Evolutionary conservation across 1,284 basidiomycete species (phyloP), one percentile per base, ranked within the genome.

Genomic region (Ganoderma boninense): DNA sequence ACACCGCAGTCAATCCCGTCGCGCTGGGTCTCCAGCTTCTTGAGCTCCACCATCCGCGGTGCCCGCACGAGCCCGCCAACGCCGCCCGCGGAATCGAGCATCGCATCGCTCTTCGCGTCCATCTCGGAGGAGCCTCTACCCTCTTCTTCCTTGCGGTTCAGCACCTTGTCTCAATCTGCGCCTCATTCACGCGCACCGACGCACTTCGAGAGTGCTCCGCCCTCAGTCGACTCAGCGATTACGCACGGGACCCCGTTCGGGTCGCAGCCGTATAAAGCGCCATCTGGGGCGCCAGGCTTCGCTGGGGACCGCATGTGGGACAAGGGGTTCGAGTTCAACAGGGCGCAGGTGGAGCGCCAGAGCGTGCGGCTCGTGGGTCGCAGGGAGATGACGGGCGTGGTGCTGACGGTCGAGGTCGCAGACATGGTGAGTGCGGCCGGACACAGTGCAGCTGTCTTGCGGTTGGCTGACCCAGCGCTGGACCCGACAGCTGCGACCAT

Each of bases 231-330:
- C 1, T 40, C 73, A 0, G 62, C 76, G 44, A 79, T 87, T 43
- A 84, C 83, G 0, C 85, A 87, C 64, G 82, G 82, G 0, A 84
- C 90, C 1, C 91, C 92, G 0, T 93, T 93, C 74, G 85, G 86
- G 0, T 79, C 89, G 16, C 85, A 88, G 42, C 73, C 82, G 4
- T 94, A 89, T 74, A 80, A 88, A 0, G 87, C 94, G 0, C 90
- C 93, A 0, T 85, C 84, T 0, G 95, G 95, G 6, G 95, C 95
- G 0, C 95, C 95, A 0, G 95, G 93, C 0, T 96, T 93, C 77
- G 82, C 79, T 20, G 92, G 91, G 13, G 81, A 83, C 69, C 67
- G 77, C 35, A 57, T 73, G 54, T 83, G 81, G 82, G 75, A 83
- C 73, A 81, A 78, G 71, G 77, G 78, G 14, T 81, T 83, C 70